Conservation (phyloP, 768 basidiomycete genomes). For the Russula virescens region DNA sequence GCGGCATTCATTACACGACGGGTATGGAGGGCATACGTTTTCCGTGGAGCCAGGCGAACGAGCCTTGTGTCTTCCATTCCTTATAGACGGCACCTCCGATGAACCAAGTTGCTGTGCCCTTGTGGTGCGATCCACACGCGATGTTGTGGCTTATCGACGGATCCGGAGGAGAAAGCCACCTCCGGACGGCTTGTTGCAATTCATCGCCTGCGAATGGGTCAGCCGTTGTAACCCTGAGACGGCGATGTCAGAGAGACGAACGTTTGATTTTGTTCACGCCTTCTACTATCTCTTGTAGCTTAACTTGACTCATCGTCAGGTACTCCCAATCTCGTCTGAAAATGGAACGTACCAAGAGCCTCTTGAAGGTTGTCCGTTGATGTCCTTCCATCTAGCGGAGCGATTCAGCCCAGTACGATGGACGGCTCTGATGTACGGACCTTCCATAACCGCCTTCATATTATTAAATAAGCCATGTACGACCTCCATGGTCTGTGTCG, state of each 20-base stretch:
- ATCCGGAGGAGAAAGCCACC: slow-evolving; percentile 10
- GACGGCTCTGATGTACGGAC: not conserved
- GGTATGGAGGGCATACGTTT: not conserved
- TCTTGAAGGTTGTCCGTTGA: not conserved
- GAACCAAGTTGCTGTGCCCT: not conserved
- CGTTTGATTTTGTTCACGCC: not conserved
- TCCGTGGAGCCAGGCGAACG: not conserved
- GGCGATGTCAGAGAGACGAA: not conserved
- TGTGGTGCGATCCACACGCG: not conserved
- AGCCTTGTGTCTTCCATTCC: slow-evolving; percentile 3
- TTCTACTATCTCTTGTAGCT: not conserved
- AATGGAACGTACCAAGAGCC: not conserved
- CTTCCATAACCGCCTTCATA: slow-evolving; percentile 1
- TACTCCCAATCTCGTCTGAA: not conserved
- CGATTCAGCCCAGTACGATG: not conserved
- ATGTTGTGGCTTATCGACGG: slow-evolving; percentile 2
- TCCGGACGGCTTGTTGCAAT: not conserved
- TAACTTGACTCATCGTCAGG: not conserved
- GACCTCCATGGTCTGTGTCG: slow-evolving; percentile 3
- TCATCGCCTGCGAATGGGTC: not conserved
- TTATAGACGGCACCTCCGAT: slow-evolving; percentile 1
- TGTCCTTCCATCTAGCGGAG: not conserved
- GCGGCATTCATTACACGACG: not conserved
- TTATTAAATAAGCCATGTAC: slow-evolving; percentile 2
- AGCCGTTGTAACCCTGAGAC: not conserved